Conservation (phyloP, 2,329 filamentous ascomycete species). For the Alternaria triticina region DNA sequence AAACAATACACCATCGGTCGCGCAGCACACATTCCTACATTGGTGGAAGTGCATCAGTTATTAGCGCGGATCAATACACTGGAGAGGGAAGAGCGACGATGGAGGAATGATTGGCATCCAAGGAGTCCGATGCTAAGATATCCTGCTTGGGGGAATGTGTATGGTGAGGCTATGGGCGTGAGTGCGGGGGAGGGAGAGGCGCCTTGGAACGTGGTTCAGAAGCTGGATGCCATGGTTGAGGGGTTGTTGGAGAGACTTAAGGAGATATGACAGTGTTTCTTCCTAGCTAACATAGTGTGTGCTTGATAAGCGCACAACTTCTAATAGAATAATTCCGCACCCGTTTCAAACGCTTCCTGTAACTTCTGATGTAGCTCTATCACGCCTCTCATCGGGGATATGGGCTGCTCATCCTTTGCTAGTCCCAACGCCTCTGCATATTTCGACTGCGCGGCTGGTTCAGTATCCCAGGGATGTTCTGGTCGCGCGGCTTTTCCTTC, state of each 20-base stretch:
- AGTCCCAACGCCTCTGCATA: not conserved
- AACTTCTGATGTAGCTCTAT: not conserved
- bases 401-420: not conserved
- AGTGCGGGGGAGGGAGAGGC: not conserved
- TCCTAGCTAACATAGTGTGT: not conserved
- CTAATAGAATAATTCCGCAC: not conserved
- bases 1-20: not conserved
- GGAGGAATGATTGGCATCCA: not conserved
- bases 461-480: not conserved
- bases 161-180: constrained; percentile 1
- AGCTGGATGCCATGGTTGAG: not conserved
- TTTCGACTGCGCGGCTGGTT: not conserved
- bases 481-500: not conserved
- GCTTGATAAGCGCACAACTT: too few relatives aligned
- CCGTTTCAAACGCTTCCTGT: not conserved
- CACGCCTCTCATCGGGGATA: not conserved
- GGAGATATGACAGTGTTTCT: not conserved
- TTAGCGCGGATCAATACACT: not conserved
- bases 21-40: not conserved
- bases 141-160: constrained; percentile 1
- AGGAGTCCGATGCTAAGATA: constrained; percentile 1
- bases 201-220: not conserved
- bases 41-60: not conserved
- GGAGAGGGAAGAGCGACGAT: not conserved
- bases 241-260: not conserved